phyloP scores from a whole-genome alignment of 2,329 filamentous ascomycete species.

The Lasiodiplodia sp. region DNA sequence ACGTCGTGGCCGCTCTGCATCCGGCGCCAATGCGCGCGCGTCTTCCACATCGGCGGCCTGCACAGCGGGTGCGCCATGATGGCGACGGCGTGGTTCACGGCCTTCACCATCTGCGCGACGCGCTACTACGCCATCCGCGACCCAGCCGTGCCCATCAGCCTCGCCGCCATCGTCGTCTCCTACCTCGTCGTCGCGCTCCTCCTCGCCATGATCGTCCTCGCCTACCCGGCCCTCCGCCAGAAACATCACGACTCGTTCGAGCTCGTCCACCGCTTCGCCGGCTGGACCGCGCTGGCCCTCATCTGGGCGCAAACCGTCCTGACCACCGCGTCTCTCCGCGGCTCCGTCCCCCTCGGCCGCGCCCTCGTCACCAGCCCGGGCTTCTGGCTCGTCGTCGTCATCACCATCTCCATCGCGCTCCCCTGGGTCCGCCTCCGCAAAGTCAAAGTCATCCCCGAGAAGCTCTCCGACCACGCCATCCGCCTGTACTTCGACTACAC shows the following conservation, averaged over 20 bases:
- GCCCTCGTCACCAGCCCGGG: conserved; percentile 57
- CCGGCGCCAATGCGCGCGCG: conserved; percentile 37
- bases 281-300: conserved; percentile 41
- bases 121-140: conserved; percentile 35
- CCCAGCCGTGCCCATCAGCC: conserved; percentile 20
- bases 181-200: conserved; percentile 37
- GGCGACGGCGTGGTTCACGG: conserved; percentile 52
- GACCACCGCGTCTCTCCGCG: conserved; percentile 23
- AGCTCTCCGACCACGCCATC: conserved; percentile 75
- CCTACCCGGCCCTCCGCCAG: conserved; percentile 37
- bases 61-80: conserved; percentile 44
- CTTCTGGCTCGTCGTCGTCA: conserved; percentile 74
- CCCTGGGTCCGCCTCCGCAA: conserved; percentile 77
- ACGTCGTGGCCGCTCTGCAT: conserved; percentile 38
- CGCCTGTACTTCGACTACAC: conserved; percentile 61
- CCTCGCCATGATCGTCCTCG: conserved; percentile 36
- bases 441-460: conserved; percentile 69
- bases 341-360: conserved; percentile 44
- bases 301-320: conserved; percentile 41
- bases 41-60: conserved; percentile 45
- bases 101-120: conserved; percentile 41
- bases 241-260: conserved; percentile 45
- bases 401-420: conserved; percentile 70
- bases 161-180: conserved; percentile 36
- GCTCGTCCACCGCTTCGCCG: conserved; percentile 44